phyloP scores from a whole-genome alignment of 345 rosid genomes.

The Camelina laxa region DNA sequence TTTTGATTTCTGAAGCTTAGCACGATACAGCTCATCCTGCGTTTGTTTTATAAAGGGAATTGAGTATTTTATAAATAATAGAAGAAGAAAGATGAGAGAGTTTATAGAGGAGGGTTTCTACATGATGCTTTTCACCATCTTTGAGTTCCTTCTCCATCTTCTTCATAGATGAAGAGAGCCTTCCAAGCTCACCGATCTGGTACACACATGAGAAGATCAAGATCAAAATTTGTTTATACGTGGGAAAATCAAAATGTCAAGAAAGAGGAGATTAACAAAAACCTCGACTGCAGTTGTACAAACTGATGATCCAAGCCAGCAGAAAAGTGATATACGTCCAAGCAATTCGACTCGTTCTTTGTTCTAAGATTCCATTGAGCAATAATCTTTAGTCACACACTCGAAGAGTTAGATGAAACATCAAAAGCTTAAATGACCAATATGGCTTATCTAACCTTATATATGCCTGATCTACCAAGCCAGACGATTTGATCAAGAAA shows the following conservation, averaged over 20 bases:
- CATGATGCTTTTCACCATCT: constrained; percentile 68
- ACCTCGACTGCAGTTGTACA: constrained; percentile 91
- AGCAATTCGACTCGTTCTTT: constrained; percentile 80
- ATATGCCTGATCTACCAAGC: constrained; percentile 94
- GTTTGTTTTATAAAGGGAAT: background rate
- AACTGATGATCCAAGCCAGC: constrained; percentile 92
- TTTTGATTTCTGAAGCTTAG: constrained; percentile 78
- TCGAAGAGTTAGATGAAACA: constrained; percentile 7
- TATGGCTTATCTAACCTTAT: constrained; percentile 61
- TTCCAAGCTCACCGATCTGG: constrained; percentile 85
- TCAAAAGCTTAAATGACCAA: background rate
- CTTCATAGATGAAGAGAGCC: constrained; percentile 81
- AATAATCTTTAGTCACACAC: constrained; percentile 21
- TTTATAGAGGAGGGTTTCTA: constrained; percentile 31
- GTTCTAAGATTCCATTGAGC: constrained; percentile 54
- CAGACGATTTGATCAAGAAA: constrained; percentile 98
- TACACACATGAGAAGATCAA: constrained; percentile 17
- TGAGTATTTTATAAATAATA: background rate
- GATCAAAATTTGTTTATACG: background rate
- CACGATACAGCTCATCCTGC: constrained; percentile 75
- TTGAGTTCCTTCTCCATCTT: constrained; percentile 79
- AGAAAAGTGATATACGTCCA: constrained; percentile 81
- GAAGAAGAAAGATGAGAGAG: background rate
- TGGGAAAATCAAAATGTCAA: background rate
- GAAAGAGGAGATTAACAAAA: constrained; percentile 30